These are phyloP conservation scores for Pichia membranifaciens DNA, from an alignment of 805 yeast genomes.

Conservation along the genomic window DNA sequence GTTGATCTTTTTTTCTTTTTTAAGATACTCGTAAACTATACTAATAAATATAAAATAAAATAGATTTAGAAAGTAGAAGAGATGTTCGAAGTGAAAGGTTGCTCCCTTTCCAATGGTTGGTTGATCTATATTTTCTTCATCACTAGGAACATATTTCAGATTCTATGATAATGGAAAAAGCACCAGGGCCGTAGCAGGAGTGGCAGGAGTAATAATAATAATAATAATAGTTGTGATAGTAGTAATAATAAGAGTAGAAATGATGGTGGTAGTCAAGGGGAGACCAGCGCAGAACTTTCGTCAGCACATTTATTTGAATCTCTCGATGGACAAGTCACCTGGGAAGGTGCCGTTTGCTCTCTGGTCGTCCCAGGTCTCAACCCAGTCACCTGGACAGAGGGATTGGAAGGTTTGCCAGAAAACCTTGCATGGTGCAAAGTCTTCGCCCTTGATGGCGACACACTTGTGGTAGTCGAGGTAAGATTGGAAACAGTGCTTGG, in stretches of 20 bases:
- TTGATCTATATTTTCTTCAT: background rate
- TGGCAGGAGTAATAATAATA: slow-evolving; percentile 1
- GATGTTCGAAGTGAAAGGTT: too few relatives aligned
- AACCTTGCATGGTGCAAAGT: slow-evolving; percentile 94
- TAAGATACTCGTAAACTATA: background rate
- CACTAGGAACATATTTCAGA: background rate
- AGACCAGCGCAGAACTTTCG: too few relatives aligned
- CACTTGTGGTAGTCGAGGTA: slow-evolving; percentile 98
- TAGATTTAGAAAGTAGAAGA: background rate
- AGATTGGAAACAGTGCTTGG: slow-evolving; percentile 97
- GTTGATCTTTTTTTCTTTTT: slow-evolving; percentile 10
- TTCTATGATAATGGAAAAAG: background rate
- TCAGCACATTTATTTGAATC: slow-evolving; percentile 20
- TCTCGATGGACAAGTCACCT: slow-evolving; percentile 33
- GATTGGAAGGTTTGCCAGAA: slow-evolving; percentile 88
- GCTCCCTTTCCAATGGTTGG: too few relatives aligned
- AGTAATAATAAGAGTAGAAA: too few relatives aligned
- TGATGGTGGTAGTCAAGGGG: too few relatives aligned
- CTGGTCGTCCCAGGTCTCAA: slow-evolving; percentile 84
- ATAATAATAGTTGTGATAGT: too few relatives aligned
- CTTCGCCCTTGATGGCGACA: slow-evolving; percentile 95
- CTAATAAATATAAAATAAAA: background rate
- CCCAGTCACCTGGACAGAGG: slow-evolving; percentile 80
- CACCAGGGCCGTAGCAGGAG: background rate
- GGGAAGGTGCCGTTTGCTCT: slow-evolving; percentile 45